phyloP scores from a whole-genome alignment of 192 early-diverging fungal species.

The Diversispora epigaea region DNA sequence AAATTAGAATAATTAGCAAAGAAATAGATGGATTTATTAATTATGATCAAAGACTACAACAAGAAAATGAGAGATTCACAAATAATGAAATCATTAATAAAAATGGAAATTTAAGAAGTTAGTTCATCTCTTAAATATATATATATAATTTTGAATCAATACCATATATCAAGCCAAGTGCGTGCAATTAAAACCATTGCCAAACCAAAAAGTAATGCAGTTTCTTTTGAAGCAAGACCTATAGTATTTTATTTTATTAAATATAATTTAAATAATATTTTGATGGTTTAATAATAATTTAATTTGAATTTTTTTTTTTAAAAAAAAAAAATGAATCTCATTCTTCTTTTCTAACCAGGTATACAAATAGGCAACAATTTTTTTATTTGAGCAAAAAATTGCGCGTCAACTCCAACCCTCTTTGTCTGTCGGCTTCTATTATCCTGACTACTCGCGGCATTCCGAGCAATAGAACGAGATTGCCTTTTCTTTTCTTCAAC shows the following conservation, averaged over 20 bases:
- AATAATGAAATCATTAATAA: background rate
- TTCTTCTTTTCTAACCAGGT: conserved; percentile 46
- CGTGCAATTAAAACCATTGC: conserved; percentile 56
- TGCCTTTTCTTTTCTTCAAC: conserved; percentile 16
- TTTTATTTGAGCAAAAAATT: conserved; percentile 58
- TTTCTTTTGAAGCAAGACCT: conserved; percentile 53
- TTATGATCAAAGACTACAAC: background rate
- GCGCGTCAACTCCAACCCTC: conserved; percentile 54
- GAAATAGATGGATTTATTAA: background rate
- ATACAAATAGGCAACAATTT: conserved; percentile 60
- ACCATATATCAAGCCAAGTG: conserved; percentile 63
- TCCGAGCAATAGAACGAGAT: background rate
- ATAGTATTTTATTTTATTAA: background rate
- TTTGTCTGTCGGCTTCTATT: conserved; percentile 14
- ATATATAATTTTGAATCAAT: background rate
- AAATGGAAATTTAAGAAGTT: background rate
- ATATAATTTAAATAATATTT: too few relatives aligned
- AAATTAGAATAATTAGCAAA: background rate
- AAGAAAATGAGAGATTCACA: background rate
- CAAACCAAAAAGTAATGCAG: conserved; percentile 45
- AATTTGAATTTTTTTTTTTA: too few relatives aligned
- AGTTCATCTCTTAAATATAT: background rate
- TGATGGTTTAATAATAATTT: too few relatives aligned
- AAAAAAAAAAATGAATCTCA: too few relatives aligned
- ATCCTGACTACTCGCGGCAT: background rate